Evolutionary conservation across 306 rosid genomes (phyloP).

Genomic region (Carpinus fangiana): DNA sequence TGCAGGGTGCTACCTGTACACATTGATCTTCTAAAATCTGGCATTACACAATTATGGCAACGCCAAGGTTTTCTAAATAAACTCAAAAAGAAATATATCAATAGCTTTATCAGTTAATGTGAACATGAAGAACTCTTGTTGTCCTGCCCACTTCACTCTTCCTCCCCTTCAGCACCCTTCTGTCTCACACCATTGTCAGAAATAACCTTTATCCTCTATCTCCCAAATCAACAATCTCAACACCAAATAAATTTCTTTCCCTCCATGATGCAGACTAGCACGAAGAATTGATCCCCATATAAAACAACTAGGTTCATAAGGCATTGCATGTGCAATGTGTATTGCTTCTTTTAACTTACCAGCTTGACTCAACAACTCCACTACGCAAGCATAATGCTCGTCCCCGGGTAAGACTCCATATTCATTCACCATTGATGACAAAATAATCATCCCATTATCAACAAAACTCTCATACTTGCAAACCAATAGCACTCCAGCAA

Average conservation of each 20-base stretch:
- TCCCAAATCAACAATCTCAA: conserved; percentile 61
- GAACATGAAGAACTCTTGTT: not conserved
- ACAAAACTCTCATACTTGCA: conserved; percentile 63
- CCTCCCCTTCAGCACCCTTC: not conserved
- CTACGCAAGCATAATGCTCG: conserved; percentile 57
- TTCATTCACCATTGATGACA: conserved; percentile 58
- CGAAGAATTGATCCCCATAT: conserved; percentile 64
- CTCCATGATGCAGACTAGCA: conserved; percentile 52
- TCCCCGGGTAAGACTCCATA: conserved; percentile 55
- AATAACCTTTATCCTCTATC: conserved; percentile 47
- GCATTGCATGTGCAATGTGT: conserved; percentile 46
- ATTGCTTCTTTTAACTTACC: conserved; percentile 71
- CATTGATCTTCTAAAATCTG: not conserved
- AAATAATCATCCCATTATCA: conserved; percentile 62
- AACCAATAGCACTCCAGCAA: conserved; percentile 63
- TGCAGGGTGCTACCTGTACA: not conserved
- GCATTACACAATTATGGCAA: not conserved
- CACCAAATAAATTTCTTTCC: conserved; percentile 49
- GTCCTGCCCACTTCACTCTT: not conserved
- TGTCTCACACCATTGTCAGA: not conserved
- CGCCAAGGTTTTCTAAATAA: not conserved
- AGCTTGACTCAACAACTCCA: conserved; percentile 63
- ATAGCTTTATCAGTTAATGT: not conserved
- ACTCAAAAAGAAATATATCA: not conserved
- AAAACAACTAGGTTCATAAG: conserved; percentile 35